Evolutionary conservation across 148 eudicot species (phyloP).

Genomic region (Oxyria digyna): DNA sequence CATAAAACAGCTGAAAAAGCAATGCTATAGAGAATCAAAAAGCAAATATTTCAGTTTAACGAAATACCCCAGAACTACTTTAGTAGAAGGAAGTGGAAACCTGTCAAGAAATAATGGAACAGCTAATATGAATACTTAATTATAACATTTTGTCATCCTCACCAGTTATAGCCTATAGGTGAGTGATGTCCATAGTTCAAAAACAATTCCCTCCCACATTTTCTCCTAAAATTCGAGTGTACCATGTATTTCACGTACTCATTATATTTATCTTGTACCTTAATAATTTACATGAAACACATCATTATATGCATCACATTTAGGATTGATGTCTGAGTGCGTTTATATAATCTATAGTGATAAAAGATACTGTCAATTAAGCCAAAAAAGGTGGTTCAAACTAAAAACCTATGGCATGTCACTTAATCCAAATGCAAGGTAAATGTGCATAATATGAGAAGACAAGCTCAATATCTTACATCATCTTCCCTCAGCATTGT

Average conservation of each 20-base stretch:
- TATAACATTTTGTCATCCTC: neutral
- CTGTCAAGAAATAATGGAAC: neutral
- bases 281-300: neutral
- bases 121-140: neutral
- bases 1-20: constrained; percentile 42
- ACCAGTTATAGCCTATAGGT: neutral
- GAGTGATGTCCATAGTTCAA: neutral
- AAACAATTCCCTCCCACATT: neutral
- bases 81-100: neutral
- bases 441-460: neutral
- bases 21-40: neutral
- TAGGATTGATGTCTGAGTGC: neutral
- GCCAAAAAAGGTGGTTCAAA: neutral
- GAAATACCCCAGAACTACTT: neutral
- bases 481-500: constrained; percentile 70
- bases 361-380: neutral
- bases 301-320: neutral
- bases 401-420: neutral
- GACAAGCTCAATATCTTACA: constrained; percentile 30
- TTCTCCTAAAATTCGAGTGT: neutral
- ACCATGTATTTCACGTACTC: neutral
- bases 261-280: neutral
- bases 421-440: neutral
- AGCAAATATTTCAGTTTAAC: neutral
- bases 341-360: neutral